Base-by-base conservation (phyloP, 1,284 basidiomycete genomes). In the Boletus chippewaensis region DNA sequence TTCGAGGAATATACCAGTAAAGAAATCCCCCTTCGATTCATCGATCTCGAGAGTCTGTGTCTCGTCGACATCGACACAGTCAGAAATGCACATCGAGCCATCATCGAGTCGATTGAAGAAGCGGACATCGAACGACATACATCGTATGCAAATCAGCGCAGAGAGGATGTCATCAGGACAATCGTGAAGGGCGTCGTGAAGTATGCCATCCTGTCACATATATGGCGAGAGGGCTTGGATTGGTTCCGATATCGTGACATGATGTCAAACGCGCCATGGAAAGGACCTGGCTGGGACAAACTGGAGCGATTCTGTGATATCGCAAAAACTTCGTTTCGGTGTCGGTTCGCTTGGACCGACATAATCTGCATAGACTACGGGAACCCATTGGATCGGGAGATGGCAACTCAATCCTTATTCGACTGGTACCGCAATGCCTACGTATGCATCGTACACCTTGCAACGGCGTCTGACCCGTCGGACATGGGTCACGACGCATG, bases 51-150 rank as follows among this genome's bases (percentile, higher is more conserved):
- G 35, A 40, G 5, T 35, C 9, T 56, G 24, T 22, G 49, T 24
- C 50, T 59, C 36, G 48, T 60, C 34, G 49, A 52, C 13, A 38
- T 43, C 4, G 31, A 49, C 9, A 28, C 18, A 9, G 9, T 59
- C 32, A 58, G 20, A 42, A 10, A 48, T 3, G 40, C 45, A 6
- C 49, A 61, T 26, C 46, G 40, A 38, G 7, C 41, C n/a, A 29
- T 9, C 5, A 57, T 60, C 50, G 45, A 59, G n/a, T 52, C 57
- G 2, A 56, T 60, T 13, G 16, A 31, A 22, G 59, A 60, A 48
- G 47, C 13, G 5, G 59, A 62, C 26, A 61, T 63, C n/a, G 56
- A 59, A n/a, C 57, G 46, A 16, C 59, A 62, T 18, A 62, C 61
- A 0, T 61, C 59, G 24, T 59, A 60, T 11, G 56, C 59, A 15